These are phyloP conservation scores for Psophocarpus tetragonolobus DNA, from an alignment of 306 rosid genomes.

Conservation along the genomic window DNA sequence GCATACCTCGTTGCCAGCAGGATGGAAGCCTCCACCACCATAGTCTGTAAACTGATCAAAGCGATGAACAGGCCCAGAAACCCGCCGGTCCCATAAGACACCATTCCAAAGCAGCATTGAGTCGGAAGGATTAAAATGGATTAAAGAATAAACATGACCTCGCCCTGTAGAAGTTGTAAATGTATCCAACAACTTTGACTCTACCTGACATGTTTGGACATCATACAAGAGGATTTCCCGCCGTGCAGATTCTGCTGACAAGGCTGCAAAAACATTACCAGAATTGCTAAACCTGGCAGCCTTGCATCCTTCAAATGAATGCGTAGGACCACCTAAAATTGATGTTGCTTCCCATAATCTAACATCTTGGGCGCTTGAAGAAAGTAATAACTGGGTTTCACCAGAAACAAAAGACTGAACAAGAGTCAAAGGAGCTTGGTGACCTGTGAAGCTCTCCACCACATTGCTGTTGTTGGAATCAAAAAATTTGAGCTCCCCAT, in stretches of 20 bases:
- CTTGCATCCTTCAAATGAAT: constrained; percentile 91
- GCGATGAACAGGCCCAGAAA: constrained; percentile 74
- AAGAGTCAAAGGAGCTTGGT: constrained; percentile 81
- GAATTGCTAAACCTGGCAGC: constrained; percentile 90
- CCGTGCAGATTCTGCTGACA: constrained; percentile 64
- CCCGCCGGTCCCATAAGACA: constrained; percentile 88
- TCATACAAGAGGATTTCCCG: constrained; percentile 87
- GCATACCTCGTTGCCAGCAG: constrained; percentile 96
- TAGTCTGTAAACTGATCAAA: constrained; percentile 97
- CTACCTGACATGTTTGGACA: constrained; percentile 67
- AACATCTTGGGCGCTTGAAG: constrained; percentile 88
- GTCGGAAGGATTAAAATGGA: constrained; percentile 89
- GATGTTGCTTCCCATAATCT: constrained; percentile 84
- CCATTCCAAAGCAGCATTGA: constrained; percentile 97
- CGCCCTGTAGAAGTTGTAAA: constrained; percentile 65
- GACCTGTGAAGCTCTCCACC: constrained; percentile 82
- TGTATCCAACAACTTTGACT: constrained; percentile 64
- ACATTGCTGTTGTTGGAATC: constrained; percentile 71
- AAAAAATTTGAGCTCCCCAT: constrained; percentile 87
- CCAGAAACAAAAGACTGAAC: constrained; percentile 75
- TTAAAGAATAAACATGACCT: constrained; percentile 72
- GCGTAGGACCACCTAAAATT: constrained; percentile 73
- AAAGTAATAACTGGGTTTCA: constrained; percentile 79
- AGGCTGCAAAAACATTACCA: constrained; percentile 79
- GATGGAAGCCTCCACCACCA: constrained; percentile 99